Evolutionary conservation across 1,139 yeast species (phyloP).

Genomic region (Pichia kudriavzevii): DNA sequence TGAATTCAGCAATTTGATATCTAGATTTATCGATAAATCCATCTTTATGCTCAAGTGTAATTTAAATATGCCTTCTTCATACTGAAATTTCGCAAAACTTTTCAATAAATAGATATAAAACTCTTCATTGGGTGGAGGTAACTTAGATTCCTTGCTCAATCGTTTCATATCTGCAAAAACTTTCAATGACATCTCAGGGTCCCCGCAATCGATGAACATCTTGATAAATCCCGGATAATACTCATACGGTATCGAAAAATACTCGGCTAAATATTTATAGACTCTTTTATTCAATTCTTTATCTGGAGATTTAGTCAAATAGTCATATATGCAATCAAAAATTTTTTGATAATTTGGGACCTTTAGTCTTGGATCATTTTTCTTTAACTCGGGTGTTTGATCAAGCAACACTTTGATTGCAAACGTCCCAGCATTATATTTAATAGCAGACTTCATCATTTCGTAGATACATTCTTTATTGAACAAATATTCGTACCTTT

Average conservation of each 20-base stretch:
- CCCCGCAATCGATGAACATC: conserved; percentile 47
- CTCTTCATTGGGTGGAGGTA: conserved; percentile 58
- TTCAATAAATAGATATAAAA: conserved; percentile 56
- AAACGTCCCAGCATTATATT: conserved; percentile 22
- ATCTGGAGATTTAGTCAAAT: conserved; percentile 31
- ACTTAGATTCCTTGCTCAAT: conserved; percentile 43
- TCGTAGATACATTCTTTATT: conserved; percentile 40
- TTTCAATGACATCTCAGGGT: conserved; percentile 59
- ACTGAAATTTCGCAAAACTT: conserved; percentile 51
- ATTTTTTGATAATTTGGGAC: conserved; percentile 28
- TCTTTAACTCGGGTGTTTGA: conserved; percentile 48
- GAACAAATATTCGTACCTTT: conserved; percentile 33
- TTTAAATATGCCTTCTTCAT: conserved; percentile 63
- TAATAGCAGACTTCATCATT: conserved; percentile 29
- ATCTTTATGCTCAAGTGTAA: conserved; percentile 59
- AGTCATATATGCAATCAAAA: conserved; percentile 39
- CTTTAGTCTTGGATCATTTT: conserved; percentile 15
- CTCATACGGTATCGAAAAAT: conserved; percentile 54
- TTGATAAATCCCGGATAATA: conserved; percentile 53
- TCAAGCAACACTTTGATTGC: conserved; percentile 50
- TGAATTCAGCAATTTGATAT: conserved; percentile 52
- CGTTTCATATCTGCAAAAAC: conserved; percentile 59
- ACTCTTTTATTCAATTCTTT: conserved; percentile 36
- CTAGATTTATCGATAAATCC: conserved; percentile 56
- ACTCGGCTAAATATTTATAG: conserved; percentile 51